Percentiles rank a stretch among this genome's conserved stretches.
Evolutionary conservation across 2,329 filamentous ascomycete genomes (phyloP).

Genomic region (Neofusicoccum kwambonambiense): DNA sequence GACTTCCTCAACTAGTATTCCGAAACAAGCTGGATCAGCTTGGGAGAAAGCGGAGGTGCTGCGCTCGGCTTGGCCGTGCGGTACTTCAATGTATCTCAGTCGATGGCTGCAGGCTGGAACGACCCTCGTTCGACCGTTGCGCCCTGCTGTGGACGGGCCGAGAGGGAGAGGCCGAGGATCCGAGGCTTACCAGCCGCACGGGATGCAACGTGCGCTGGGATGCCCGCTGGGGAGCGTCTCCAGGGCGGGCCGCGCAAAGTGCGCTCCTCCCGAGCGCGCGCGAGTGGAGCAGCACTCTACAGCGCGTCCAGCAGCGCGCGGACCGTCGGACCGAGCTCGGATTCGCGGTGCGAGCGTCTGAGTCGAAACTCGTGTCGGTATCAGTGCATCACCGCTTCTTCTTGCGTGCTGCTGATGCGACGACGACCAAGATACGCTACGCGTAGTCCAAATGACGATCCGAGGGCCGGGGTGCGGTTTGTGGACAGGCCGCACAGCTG

Average conservation of each 20-base stretch:
- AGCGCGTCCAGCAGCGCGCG: background rate
- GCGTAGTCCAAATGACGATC: background rate
- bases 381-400: background rate
- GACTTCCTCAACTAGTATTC: background rate
- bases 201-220: background rate
- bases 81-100: background rate
- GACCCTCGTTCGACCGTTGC: constrained; percentile 1
- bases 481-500: background rate
- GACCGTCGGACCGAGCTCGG: background rate
- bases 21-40: background rate
- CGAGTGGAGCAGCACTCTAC: background rate
- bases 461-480: background rate
- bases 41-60: background rate
- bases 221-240: background rate
- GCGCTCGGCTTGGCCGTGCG: background rate
- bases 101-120: background rate
- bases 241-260: background rate
- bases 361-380: background rate
- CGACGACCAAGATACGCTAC: background rate
- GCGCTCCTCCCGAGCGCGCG: background rate
- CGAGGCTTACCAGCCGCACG: background rate
- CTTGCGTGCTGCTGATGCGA: background rate
- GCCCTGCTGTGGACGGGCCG: background rate
- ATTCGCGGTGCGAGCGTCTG: background rate
- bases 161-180: background rate